Conservation (phyloP, 495 filamentous ascomycete species). For the Chaetomium tenue region DNA sequence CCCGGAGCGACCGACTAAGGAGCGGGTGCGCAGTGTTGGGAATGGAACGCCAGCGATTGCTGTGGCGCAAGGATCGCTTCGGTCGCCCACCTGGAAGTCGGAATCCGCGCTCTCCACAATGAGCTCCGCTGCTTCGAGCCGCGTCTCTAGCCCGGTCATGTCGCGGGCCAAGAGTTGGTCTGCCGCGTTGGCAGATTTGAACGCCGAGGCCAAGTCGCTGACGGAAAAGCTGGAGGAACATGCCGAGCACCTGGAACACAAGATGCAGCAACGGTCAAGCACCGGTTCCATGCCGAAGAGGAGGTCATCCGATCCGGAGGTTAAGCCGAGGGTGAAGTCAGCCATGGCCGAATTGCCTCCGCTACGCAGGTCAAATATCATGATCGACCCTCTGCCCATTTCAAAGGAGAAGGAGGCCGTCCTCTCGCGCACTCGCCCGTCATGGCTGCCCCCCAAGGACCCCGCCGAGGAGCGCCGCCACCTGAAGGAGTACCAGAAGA, state of each 20-base stretch:
- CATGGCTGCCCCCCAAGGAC: slow-evolving; percentile 93
- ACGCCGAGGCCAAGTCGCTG: slow-evolving; percentile 81
- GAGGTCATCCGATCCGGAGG: slow-evolving; percentile 45
- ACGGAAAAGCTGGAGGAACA: slow-evolving; percentile 87
- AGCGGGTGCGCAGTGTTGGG: slow-evolving; percentile 51
- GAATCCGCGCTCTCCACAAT: slow-evolving; percentile 33
- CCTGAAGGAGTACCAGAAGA: slow-evolving; percentile 84
- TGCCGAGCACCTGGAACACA: slow-evolving; percentile 61
- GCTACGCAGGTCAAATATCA: slow-evolving; percentile 78
- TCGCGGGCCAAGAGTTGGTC: slow-evolving; percentile 83
- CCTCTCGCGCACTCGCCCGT: slow-evolving; percentile 83
- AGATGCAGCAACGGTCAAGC: slow-evolving; percentile 39
- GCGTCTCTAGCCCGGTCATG: slow-evolving; percentile 36
- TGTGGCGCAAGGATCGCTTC: slow-evolving; percentile 48
- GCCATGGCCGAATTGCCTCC: slow-evolving; percentile 71
- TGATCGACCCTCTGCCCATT: slow-evolving; percentile 93
- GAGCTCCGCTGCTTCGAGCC: slow-evolving; percentile 28
- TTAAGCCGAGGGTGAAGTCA: slow-evolving; percentile 57
- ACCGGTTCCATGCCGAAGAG: slow-evolving; percentile 38
- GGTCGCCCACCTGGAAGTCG: slow-evolving; percentile 48
- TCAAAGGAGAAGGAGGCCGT: slow-evolving; percentile 97
- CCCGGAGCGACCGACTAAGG: slow-evolving; percentile 56
- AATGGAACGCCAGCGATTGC: slow-evolving; percentile 55
- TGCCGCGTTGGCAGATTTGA: slow-evolving; percentile 71
- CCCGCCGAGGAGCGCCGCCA: slow-evolving; percentile 90